phyloP scores from a whole-genome alignment of 768 basidiomycete genomes.

The Suillus clintonianus region DNA sequence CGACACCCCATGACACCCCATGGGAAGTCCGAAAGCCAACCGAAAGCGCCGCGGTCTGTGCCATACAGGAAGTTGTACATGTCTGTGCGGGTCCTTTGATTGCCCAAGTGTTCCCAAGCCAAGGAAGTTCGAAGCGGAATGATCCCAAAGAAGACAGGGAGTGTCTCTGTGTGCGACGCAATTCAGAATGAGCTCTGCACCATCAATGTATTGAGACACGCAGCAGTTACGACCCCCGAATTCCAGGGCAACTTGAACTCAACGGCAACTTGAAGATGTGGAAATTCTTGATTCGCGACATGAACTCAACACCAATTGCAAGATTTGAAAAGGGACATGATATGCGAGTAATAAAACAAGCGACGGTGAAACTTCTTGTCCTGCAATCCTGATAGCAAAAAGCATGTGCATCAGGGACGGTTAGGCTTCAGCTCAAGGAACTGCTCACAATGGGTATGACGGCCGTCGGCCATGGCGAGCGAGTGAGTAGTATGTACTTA shows the following conservation, averaged over 20 bases:
- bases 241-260: too few species aligned
- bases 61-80: neutral
- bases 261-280: neutral
- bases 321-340: neutral
- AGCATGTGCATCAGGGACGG: neutral
- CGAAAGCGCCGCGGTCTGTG: neutral
- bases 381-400: neutral
- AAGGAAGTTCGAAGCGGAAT: neutral
- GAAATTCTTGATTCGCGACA: neutral
- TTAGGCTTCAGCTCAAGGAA: neutral
- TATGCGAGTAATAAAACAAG: neutral
- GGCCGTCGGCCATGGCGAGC: neutral
- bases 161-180: neutral
- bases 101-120: neutral
- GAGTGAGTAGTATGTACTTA: too few species aligned
- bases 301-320: neutral
- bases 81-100: neutral
- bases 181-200: neutral
- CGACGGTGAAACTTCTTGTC: neutral
- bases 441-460: neutral
- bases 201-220: neutral
- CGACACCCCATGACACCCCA: neutral
- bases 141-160: neutral
- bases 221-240: neutral
- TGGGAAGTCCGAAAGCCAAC: neutral